These are phyloP conservation scores for Gastrolobium villosum DNA, from an alignment of 306 rosid genomes.

Conservation along the genomic window DNA sequence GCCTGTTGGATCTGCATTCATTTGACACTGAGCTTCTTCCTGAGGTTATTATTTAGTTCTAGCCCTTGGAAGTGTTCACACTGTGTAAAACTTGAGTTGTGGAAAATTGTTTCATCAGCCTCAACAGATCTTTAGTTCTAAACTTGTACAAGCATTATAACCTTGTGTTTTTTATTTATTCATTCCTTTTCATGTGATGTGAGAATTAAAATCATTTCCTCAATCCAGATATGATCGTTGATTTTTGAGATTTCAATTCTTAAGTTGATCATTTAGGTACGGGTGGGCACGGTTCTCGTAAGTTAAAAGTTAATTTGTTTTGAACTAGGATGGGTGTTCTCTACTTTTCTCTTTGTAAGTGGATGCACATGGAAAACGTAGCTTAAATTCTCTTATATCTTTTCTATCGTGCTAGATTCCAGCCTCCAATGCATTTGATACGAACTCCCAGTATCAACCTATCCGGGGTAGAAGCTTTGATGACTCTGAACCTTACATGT, in stretches of 20 bases:
- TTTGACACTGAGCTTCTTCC: conserved; percentile 94
- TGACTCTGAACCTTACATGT: conserved; percentile 75
- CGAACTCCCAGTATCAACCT: conserved; percentile 58
- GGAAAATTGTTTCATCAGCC: neutral
- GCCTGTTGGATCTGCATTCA: conserved; percentile 96
- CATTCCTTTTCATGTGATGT: neutral
- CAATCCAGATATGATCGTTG: conserved; percentile 8
- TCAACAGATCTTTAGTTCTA: neutral
- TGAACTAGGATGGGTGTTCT: conserved; percentile 21
- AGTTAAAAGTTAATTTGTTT: neutral
- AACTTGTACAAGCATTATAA: neutral
- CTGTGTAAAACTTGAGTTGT: conserved; percentile 9
- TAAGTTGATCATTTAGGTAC: conserved; percentile 10
- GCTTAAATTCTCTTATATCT: conserved; percentile 44
- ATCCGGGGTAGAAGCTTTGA: conserved; percentile 79
- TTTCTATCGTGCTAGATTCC: conserved; percentile 66
- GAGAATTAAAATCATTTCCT: neutral
- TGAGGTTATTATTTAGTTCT: conserved; percentile 60
- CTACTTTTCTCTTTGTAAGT: conserved; percentile 12
- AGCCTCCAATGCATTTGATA: conserved; percentile 61
- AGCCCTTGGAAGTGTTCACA: neutral
- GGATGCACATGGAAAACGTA: neutral
- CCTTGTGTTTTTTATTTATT: conserved; percentile 25
- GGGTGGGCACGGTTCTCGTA: neutral
- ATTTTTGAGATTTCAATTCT: conserved; percentile 15